Percentiles rank a stretch among this genome's conserved stretches.
Conservation (phyloP, 2,329 filamentous ascomycete genomes). For the Westerdykella aurantiaca region DNA sequence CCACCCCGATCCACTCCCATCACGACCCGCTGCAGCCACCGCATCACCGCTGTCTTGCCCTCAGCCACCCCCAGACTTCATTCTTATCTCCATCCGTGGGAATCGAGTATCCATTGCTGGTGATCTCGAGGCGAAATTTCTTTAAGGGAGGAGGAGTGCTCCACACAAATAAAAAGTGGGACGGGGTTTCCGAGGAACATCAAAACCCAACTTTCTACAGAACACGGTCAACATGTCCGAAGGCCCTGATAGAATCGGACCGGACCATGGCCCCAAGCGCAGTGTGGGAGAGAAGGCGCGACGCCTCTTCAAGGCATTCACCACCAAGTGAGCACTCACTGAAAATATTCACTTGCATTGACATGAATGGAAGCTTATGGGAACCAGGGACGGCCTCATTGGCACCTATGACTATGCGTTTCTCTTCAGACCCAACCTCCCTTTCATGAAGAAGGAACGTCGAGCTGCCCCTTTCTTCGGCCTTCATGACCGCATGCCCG, state of each 20-base stretch:
- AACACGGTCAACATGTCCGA: conserved; percentile 29
- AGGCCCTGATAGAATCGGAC: conserved; percentile 43
- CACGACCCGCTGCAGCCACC: background rate
- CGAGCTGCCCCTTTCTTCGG: conserved; percentile 73
- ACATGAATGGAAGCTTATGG: conserved; percentile 8
- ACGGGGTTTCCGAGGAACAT: too few species aligned
- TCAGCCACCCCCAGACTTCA: conserved; percentile 3
- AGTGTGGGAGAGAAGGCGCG: conserved; percentile 39
- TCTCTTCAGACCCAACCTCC: conserved; percentile 74
- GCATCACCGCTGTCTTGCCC: background rate
- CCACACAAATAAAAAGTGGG: too few species aligned
- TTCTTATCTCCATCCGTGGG: too few species aligned
- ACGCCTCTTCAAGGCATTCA: conserved; percentile 42
- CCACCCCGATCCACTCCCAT: background rate
- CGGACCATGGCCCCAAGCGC: conserved; percentile 37
- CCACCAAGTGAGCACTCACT: conserved; percentile 40
- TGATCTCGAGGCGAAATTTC: too few species aligned
- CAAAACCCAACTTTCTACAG: too few species aligned
- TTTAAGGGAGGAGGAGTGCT: too few species aligned
- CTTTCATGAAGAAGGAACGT: conserved; percentile 64
- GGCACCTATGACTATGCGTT: conserved; percentile 88
- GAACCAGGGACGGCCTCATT: conserved; percentile 61
- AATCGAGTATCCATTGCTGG: too few species aligned
- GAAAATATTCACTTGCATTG: background rate
- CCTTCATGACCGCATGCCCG: conserved; percentile 71